phyloP scores from a whole-genome alignment of 2,329 filamentous ascomycete genomes.

The Fusarium neocosmosporiellum region DNA sequence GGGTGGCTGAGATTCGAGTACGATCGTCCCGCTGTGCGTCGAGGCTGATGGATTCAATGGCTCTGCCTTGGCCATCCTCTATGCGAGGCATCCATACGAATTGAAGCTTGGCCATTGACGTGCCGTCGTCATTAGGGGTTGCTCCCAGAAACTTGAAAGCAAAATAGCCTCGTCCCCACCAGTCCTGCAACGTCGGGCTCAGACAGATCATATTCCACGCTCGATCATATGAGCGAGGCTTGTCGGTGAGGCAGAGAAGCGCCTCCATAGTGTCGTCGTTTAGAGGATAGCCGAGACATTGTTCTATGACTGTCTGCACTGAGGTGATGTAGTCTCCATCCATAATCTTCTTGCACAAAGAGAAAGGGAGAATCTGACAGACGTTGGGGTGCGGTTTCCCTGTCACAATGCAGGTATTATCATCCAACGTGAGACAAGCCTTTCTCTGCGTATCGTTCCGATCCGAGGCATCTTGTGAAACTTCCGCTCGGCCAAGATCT shows the following conservation, averaged over 20 bases:
- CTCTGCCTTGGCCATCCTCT: not conserved
- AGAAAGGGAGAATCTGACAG: not conserved
- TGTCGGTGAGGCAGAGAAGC: not conserved
- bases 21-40: not conserved
- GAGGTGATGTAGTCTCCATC: too few relatives aligned
- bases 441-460: too few relatives aligned
- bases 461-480: too few relatives aligned
- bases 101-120: not conserved
- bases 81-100: constrained; percentile 3
- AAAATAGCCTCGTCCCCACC: not conserved
- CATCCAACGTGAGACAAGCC: not conserved
- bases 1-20: not conserved
- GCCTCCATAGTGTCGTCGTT: not conserved
- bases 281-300: not conserved
- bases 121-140: not conserved
- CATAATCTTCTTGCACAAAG: not conserved
- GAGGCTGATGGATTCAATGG: not conserved
- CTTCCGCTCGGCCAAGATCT: too few relatives aligned
- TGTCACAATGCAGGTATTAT: not conserved
- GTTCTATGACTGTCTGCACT: not conserved
- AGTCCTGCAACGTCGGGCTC: not conserved
- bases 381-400: not conserved
- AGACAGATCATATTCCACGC: not conserved
- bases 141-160: not conserved
- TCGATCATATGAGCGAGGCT: not conserved